phyloP scores from a whole-genome alignment of 768 basidiomycete genomes.

The Pleurotus citrinopileatus region DNA sequence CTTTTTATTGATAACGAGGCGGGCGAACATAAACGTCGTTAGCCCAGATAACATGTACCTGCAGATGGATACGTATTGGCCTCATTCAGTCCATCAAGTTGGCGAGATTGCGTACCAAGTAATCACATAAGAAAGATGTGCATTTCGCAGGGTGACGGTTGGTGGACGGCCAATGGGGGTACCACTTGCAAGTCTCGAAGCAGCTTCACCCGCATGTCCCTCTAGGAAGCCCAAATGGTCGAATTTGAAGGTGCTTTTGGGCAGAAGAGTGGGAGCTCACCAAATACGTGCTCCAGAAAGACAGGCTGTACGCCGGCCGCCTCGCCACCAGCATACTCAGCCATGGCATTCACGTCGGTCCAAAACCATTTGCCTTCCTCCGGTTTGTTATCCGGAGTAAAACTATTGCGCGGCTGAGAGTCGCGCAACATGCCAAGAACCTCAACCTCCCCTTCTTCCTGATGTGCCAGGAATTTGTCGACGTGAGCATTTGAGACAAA shows the following conservation, averaged over 20 bases:
- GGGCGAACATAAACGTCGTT: slow-evolving; percentile 80
- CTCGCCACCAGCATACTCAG: slow-evolving; percentile 72
- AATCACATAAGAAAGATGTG: slow-evolving; percentile 91
- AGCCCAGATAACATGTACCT: slow-evolving; percentile 91
- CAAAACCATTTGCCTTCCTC: slow-evolving; percentile 87
- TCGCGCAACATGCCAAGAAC: slow-evolving; percentile 86
- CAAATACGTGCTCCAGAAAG: slow-evolving; percentile 87
- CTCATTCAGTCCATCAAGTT: slow-evolving; percentile 4
- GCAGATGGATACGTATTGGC: neutral
- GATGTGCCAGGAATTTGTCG: slow-evolving; percentile 23
- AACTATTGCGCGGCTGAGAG: slow-evolving; percentile 67
- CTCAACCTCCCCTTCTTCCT: slow-evolving; percentile 58
- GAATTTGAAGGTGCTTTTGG: neutral
- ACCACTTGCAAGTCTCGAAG: slow-evolving; percentile 58
- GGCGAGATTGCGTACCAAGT: slow-evolving; percentile 67
- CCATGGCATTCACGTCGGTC: slow-evolving; percentile 82
- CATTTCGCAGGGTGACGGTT: slow-evolving; percentile 85
- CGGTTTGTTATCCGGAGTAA: slow-evolving; percentile 88
- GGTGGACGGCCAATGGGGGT: slow-evolving; percentile 83
- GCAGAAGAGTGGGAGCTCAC: slow-evolving; percentile 47
- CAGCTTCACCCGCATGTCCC: slow-evolving; percentile 78
- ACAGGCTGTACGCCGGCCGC: slow-evolving; percentile 78
- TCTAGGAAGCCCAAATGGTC: slow-evolving; percentile 47
- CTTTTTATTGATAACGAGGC: slow-evolving; percentile 57
- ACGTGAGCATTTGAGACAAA: slow-evolving; percentile 67